Percentiles rank a stretch among this genome's conserved stretches.
Evolutionary conservation across 2,329 filamentous ascomycete species (phyloP).

Genomic region (Lasiodiplodia citricola): DNA sequence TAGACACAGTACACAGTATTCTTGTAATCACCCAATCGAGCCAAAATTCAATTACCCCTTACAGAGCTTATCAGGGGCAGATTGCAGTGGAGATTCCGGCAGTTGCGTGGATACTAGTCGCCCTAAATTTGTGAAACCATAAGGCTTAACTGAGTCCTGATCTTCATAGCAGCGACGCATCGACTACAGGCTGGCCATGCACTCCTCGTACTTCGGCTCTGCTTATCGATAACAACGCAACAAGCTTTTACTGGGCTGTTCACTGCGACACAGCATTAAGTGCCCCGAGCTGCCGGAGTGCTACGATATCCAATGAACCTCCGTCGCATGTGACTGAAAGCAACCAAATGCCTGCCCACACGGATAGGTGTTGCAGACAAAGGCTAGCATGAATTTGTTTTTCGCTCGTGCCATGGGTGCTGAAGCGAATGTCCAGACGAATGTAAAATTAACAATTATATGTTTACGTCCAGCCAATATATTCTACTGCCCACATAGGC

Average conservation of each 20-base stretch:
- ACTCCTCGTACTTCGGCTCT: not conserved
- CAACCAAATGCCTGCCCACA: not conserved
- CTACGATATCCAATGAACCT: not conserved
- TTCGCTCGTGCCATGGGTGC: too few relatives aligned
- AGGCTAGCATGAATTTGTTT: too few relatives aligned
- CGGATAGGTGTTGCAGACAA: too few relatives aligned
- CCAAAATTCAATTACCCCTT: not conserved
- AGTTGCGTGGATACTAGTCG: not conserved
- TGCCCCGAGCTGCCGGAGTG: not conserved
- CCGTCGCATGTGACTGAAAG: not conserved
- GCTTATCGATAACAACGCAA: conserved; percentile 15
- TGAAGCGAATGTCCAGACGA: too few relatives aligned
- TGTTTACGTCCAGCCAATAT: too few relatives aligned
- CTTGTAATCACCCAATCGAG: not conserved
- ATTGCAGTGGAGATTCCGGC: conserved; percentile 8
- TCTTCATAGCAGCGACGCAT: conserved; percentile 7
- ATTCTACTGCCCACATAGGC: too few relatives aligned
- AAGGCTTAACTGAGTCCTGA: conserved; percentile 6
- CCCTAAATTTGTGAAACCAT: not conserved
- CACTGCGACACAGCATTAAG: not conserved
- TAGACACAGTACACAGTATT: not conserved
- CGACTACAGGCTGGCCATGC: not conserved
- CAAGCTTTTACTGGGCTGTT: not conserved
- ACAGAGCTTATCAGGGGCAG: conserved; percentile 3
- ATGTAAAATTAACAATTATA: too few relatives aligned